A percentile compares a stretch with the other conserved stretches of the same genome.
These are phyloP conservation scores for Starmerella etchellsii DNA, from an alignment of 805 yeast genomes.

Conservation along the genomic window DNA sequence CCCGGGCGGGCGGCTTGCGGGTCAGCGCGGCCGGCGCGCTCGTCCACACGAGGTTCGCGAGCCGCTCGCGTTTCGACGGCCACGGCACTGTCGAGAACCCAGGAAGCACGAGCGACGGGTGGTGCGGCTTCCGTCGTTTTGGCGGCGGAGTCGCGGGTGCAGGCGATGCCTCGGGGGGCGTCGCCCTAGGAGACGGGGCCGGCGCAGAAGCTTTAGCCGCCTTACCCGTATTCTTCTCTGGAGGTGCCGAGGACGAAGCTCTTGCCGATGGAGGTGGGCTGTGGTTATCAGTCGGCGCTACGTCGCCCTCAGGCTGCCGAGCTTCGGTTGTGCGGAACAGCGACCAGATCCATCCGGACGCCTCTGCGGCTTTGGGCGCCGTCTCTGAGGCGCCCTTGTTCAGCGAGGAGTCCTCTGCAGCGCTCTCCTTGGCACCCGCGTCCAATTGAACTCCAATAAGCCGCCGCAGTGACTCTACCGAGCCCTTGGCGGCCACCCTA, in stretches of 20 bases:
- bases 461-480: conserved; percentile 1
- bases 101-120: conserved; percentile 14
- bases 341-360: not conserved
- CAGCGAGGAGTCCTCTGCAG: too few species aligned
- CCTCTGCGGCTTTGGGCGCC: too few species aligned
- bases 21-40: conserved; percentile 8
- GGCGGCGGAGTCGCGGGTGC: conserved; percentile 6
- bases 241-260: not conserved
- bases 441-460: not conserved
- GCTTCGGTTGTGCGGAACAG: too few species aligned
- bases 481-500: not conserved
- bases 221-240: too few species aligned
- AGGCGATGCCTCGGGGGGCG: too few species aligned
- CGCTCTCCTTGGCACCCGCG: not conserved
- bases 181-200: too few species aligned
- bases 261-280: not conserved
- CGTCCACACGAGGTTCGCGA: conserved; percentile 22
- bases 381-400: too few species aligned
- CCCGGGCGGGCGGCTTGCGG: not conserved
- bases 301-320: too few species aligned
- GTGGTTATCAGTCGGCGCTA: too few species aligned
- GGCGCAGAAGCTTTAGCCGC: too few species aligned
- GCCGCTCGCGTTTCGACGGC: conserved; percentile 19
- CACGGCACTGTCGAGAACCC: conserved; percentile 5
- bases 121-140: conserved; percentile 5